These are phyloP conservation scores for Coprinopsis marcescibilis DNA, from an alignment of 768 basidiomycete species.

Conservation along the genomic window DNA sequence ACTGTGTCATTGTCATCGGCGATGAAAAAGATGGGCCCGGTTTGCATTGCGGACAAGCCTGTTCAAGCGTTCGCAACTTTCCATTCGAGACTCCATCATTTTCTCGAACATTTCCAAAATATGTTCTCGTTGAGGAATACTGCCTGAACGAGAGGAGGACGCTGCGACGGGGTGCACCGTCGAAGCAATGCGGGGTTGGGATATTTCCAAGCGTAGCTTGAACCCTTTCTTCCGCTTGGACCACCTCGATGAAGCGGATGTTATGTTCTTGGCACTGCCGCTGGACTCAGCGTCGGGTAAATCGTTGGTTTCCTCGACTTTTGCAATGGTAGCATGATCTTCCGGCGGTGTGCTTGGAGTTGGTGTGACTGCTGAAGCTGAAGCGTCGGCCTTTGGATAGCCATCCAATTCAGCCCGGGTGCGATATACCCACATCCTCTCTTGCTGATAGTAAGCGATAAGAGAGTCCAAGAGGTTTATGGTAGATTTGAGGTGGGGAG, in stretches of 20 bases:
- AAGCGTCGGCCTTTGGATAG: conserved; percentile 24
- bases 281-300: not conserved
- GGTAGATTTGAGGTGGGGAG: conserved; percentile 37
- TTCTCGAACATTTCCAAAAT: conserved; percentile 65
- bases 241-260: conserved; percentile 37
- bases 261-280: conserved; percentile 1
- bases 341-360: conserved; percentile 4
- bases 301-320: not conserved
- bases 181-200: conserved; percentile 15
- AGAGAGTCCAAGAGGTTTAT: conserved; percentile 58
- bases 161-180: conserved; percentile 13
- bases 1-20: too few relatives aligned
- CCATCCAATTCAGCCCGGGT: conserved; percentile 52
- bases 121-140: conserved; percentile 30
- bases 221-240: conserved; percentile 54
- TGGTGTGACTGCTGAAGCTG: too few relatives aligned
- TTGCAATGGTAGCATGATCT: not conserved
- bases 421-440: conserved; percentile 67
- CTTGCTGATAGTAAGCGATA: conserved; percentile 61
- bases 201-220: conserved; percentile 37
- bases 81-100: conserved; percentile 70
- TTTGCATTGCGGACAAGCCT: conserved; percentile 47
- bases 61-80: conserved; percentile 65
- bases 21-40: conserved; percentile 24
- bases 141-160: conserved; percentile 12